Conservation (phyloP, 257 asterid species). For the Nyctanthes arbortristis region DNA sequence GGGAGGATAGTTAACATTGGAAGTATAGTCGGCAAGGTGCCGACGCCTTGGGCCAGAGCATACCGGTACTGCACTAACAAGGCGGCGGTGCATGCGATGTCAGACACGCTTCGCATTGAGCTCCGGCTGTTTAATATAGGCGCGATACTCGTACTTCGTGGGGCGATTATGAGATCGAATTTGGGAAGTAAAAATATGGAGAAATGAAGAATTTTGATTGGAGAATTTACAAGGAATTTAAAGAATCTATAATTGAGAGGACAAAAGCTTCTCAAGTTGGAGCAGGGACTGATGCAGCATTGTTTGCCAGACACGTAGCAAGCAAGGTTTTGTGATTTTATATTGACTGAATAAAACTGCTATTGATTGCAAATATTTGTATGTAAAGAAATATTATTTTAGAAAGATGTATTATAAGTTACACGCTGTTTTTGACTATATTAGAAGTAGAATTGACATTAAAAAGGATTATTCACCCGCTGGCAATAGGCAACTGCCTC, state of each 20-base stretch:
- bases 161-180: conserved; percentile 54
- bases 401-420: too few relatives aligned
- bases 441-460: too few relatives aligned
- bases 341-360: too few relatives aligned
- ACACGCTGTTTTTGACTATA: too few relatives aligned
- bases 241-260: conserved; percentile 50
- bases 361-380: too few relatives aligned
- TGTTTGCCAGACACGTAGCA: conserved; percentile 63
- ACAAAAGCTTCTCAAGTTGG: conserved; percentile 73
- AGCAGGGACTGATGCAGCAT: conserved; percentile 45
- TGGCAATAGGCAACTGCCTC: too few relatives aligned
- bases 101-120: conserved; percentile 54
- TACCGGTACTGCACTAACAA: conserved; percentile 75
- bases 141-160: conserved; percentile 59
- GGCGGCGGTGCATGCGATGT: conserved; percentile 64
- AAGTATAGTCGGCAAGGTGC: conserved; percentile 64
- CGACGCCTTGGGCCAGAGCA: conserved; percentile 85
- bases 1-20: conserved; percentile 73
- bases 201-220: conserved; percentile 51
- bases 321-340: conserved; percentile 41
- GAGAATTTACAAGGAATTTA: conserved; percentile 53
- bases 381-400: too few relatives aligned
- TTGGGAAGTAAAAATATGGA: conserved; percentile 43
- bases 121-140: conserved; percentile 50
- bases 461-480: too few relatives aligned